These are phyloP conservation scores for Hypoxylon cercidicola DNA, from an alignment of 495 filamentous ascomycete genomes.

Conservation along the genomic window DNA sequence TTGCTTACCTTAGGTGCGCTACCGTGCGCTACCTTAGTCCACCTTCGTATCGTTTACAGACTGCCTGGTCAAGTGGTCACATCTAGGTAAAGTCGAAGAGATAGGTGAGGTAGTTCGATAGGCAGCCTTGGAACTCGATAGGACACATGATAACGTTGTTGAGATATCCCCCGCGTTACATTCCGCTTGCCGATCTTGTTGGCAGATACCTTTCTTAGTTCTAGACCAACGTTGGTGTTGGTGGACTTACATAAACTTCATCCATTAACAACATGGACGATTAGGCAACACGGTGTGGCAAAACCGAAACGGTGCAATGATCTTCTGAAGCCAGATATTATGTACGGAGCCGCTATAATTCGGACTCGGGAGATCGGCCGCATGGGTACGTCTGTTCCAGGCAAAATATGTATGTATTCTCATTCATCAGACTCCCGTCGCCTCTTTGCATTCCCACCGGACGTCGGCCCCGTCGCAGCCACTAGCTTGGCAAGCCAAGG, in stretches of 20 bases:
- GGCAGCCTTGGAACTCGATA: slow-evolving; percentile 25
- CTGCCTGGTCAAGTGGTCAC: slow-evolving; percentile 21
- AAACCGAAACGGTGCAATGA: slow-evolving; percentile 24
- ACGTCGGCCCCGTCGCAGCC: slow-evolving; percentile 17
- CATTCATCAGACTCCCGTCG: neutral
- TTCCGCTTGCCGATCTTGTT: slow-evolving; percentile 34
- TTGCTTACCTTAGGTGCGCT: neutral
- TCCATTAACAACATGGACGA: slow-evolving; percentile 9
- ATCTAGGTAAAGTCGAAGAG: neutral
- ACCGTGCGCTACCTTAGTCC: slow-evolving; percentile 10
- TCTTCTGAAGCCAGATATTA: slow-evolving; percentile 15
- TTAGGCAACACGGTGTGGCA: slow-evolving; percentile 16
- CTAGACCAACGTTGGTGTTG: slow-evolving; percentile 20
- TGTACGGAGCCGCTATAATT: slow-evolving; percentile 7
- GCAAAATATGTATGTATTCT: slow-evolving; percentile 7
- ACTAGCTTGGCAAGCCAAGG: slow-evolving; percentile 12
- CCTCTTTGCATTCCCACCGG: slow-evolving; percentile 24
- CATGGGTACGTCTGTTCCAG: slow-evolving; percentile 12
- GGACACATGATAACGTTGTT: slow-evolving; percentile 29
- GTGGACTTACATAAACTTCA: slow-evolving; percentile 16
- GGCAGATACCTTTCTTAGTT: slow-evolving; percentile 8
- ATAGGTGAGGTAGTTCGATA: slow-evolving; percentile 2
- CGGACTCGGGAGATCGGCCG: slow-evolving; percentile 18
- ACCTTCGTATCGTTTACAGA: neutral
- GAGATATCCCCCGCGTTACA: slow-evolving; percentile 31